These are phyloP conservation scores for Zygosaccharomyces pseudorouxii DNA, from an alignment of 805 yeast genomes.

Conservation along the genomic window DNA sequence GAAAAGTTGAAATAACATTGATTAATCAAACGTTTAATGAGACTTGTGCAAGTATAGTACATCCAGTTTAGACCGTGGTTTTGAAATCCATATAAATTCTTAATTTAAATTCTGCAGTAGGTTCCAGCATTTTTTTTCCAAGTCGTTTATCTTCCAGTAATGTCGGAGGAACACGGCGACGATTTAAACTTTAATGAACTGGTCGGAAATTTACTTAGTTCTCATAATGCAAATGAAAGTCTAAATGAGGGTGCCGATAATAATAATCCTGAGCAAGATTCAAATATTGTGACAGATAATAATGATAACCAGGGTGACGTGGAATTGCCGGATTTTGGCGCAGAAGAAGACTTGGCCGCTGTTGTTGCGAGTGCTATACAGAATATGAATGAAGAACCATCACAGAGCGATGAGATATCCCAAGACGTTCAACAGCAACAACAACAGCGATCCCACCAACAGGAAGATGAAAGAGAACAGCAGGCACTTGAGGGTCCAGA, in stretches of 20 bases:
- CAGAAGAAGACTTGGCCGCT: conserved; percentile 33
- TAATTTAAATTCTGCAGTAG: background rate
- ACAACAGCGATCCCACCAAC: background rate
- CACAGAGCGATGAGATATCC: conserved; percentile 4
- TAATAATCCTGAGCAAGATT: conserved; percentile 1
- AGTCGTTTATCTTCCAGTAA: conserved; percentile 6
- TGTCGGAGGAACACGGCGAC: conserved; percentile 28
- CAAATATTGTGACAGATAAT: background rate
- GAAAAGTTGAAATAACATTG: background rate
- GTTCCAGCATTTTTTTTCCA: background rate
- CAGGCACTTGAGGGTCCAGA: background rate
- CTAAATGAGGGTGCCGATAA: conserved; percentile 1
- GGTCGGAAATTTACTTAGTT: conserved; percentile 32
- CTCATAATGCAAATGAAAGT: conserved; percentile 19
- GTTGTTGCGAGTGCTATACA: conserved; percentile 41
- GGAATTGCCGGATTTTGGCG: conserved; percentile 22
- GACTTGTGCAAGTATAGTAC: background rate
- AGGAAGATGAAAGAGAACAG: background rate
- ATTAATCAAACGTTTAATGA: background rate
- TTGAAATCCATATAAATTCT: background rate
- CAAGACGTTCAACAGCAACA: background rate
- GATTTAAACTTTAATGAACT: conserved; percentile 33
- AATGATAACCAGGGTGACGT: conserved; percentile 4
- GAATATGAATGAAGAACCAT: conserved; percentile 16
- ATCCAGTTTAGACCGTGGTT: background rate